Base-by-base conservation (phyloP, 768 basidiomycete species). In the Russula foetens region DNA sequence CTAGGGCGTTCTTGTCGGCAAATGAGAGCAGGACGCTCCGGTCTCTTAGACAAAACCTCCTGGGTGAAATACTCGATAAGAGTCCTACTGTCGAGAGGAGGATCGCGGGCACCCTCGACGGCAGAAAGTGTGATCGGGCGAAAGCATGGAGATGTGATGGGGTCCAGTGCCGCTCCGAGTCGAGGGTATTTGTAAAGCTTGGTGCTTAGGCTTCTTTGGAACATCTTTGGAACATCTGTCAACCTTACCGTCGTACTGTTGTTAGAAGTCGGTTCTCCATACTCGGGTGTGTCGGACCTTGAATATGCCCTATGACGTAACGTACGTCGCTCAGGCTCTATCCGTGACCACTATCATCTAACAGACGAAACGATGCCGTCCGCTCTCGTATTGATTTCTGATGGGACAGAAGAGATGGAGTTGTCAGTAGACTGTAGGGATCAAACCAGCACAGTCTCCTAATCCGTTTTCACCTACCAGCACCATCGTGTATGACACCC, bases 391-490 rank as follows among this genome's bases (percentile, higher is more conserved):
- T 75, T 92, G 24, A 80, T 92, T 28, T 86, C 90, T 19, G 80
- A 91, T 68, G 90, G 90, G 14, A 91, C 90, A 1, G 90, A 92
- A 69, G 90, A 92, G 73, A 91, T 90, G 84, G 90, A 91, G 72
- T 92, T 91, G 90, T 88, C 68, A 66, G 84, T 59, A 2, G 15
- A 39, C 23, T 43, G 19, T n/a, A 7, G 19, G 5, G 15, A 41
- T 24, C 46, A 52, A 19, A 45, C 46, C 21, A 8, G 23, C 15
- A 19, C 19, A n/a, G 7, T n/a, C 26, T 11, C 17, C 60, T 56
- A 26, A 61, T 41, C 17, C 29, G 2, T 39, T 14, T 19, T 38
- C 31, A 39, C 39, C 47, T 24, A 6, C 21, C 68, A 92, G 89
- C 67, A 89, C 88, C 9, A 85, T 92, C 73, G 79, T 83, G 11